These are phyloP conservation scores for Saccharomycodes ludwigii DNA, from an alignment of 805 yeast genomes.

Conservation along the genomic window DNA sequence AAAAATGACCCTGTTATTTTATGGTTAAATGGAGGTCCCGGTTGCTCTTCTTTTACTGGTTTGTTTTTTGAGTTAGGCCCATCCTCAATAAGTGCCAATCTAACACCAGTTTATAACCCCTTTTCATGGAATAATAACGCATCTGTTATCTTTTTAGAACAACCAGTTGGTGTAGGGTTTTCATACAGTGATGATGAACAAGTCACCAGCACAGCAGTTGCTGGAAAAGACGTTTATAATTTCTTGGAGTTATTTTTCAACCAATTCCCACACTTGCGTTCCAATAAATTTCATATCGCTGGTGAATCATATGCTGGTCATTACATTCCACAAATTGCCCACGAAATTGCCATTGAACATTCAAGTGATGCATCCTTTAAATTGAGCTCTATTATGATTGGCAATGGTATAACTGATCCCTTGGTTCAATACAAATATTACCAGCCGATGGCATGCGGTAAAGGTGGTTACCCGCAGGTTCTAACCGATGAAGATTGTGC, in stretches of 20 bases:
- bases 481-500: constrained; percentile 59
- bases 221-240: constrained; percentile 78
- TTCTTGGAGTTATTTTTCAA: constrained; percentile 76
- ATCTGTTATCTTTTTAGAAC: constrained; percentile 81
- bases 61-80: constrained; percentile 89
- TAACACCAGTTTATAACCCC: constrained; percentile 68
- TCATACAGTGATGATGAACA: constrained; percentile 50
- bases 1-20: constrained; percentile 69
- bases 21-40: constrained; percentile 95
- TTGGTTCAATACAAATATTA: constrained; percentile 66
- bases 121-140: constrained; percentile 89
- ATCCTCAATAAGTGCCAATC: constrained; percentile 49
- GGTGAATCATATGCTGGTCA: constrained; percentile 84
- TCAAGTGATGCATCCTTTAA: constrained; percentile 43
- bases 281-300: constrained; percentile 54
- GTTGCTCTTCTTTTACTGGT: constrained; percentile 87
- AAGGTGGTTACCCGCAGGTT: constrained; percentile 73
- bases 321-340: constrained; percentile 61
- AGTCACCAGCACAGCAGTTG: constrained; percentile 62
- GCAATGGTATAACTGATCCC: constrained; percentile 88
- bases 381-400: constrained; percentile 71
- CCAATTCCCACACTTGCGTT: constrained; percentile 61
- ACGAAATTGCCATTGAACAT: constrained; percentile 31
- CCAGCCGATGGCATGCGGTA: constrained; percentile 90
- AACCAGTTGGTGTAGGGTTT: constrained; percentile 88